phyloP scores from a whole-genome alignment of 1,284 basidiomycete species.

The Boletus smithii region DNA sequence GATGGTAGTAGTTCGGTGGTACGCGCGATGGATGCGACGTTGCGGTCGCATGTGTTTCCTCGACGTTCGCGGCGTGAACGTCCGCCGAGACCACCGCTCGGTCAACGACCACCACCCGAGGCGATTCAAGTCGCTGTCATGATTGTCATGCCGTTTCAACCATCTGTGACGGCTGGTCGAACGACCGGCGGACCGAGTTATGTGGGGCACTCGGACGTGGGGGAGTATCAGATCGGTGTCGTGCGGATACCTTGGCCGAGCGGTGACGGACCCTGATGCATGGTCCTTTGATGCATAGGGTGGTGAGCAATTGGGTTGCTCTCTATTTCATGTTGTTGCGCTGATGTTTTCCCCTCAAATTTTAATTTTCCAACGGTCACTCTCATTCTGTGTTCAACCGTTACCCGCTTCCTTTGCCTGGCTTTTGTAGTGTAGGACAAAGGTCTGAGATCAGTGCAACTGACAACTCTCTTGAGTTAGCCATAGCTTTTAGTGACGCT shows the following conservation, averaged over 20 bases:
- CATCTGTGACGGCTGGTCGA: neutral
- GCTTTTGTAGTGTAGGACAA: slow-evolving; percentile 5
- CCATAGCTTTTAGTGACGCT: no score
- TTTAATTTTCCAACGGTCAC: no score
- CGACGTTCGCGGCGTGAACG: slow-evolving; percentile 3
- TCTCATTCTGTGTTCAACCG: neutral
- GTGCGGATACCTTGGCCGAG: slow-evolving; percentile 27
- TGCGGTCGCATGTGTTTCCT: slow-evolving; percentile 9
- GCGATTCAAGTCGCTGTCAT: slow-evolving; percentile 33
- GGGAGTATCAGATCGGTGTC: slow-evolving; percentile 35
- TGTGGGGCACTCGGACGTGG: slow-evolving; percentile 13
- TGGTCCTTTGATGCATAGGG: neutral
- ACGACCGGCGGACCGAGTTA: neutral
- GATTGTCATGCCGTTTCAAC: slow-evolving; percentile 33
- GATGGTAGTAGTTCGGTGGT: slow-evolving; percentile 40
- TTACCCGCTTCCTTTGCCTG: neutral
- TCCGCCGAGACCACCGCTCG: slow-evolving; percentile 8
- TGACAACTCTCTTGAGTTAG: neutral
- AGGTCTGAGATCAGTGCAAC: slow-evolving; percentile 5
- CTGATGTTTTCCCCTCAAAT: neutral
- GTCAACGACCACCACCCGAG: slow-evolving; percentile 14
- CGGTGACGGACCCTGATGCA: slow-evolving; percentile 9
- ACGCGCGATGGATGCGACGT: slow-evolving; percentile 39
- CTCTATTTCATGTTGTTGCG: neutral
- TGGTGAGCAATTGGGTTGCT: neutral